These are phyloP conservation scores for Blastobotrys apis DNA, from an alignment of 1,139 yeast species.

Conservation along the genomic window DNA sequence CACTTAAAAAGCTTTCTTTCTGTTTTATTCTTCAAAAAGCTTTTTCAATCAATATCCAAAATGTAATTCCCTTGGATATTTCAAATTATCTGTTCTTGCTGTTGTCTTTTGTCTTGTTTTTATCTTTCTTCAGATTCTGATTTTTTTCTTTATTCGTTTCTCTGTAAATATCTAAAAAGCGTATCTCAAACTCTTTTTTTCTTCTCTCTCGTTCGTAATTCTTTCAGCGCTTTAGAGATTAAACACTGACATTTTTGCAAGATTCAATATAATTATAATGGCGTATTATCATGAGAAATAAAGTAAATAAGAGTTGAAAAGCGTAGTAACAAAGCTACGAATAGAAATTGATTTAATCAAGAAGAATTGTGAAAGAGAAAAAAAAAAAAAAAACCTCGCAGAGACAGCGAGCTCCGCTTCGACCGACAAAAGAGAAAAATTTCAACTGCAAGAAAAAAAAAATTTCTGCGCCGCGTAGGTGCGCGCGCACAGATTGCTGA, in stretches of 20 bases:
- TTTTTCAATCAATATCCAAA: too few species aligned
- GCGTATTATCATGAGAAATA: conserved; percentile 9
- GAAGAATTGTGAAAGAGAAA: not conserved
- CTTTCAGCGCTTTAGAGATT: conserved; percentile 12
- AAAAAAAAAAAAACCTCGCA: not conserved
- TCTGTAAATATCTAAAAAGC: not conserved
- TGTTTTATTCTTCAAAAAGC: too few species aligned
- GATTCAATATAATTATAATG: not conserved
- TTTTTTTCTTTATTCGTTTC: not conserved
- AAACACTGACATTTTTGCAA: conserved; percentile 8
- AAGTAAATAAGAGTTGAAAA: not conserved
- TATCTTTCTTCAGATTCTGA: not conserved
- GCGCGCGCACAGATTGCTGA: too few species aligned
- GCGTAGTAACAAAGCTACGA: conserved; percentile 9
- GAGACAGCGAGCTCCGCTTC: too few species aligned
- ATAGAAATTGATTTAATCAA: not conserved
- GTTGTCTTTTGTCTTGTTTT: not conserved
- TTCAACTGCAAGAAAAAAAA: too few species aligned
- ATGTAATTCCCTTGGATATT: too few species aligned
- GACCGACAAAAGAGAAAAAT: not conserved
- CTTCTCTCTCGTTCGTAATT: too few species aligned
- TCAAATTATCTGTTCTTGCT: not conserved
- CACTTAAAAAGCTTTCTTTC: too few species aligned
- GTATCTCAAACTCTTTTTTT: not conserved
- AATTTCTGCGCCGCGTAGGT: too few species aligned